phyloP scores from a whole-genome alignment of 2,329 filamentous ascomycete genomes.

The Dothidotthia symphoricarpi region DNA sequence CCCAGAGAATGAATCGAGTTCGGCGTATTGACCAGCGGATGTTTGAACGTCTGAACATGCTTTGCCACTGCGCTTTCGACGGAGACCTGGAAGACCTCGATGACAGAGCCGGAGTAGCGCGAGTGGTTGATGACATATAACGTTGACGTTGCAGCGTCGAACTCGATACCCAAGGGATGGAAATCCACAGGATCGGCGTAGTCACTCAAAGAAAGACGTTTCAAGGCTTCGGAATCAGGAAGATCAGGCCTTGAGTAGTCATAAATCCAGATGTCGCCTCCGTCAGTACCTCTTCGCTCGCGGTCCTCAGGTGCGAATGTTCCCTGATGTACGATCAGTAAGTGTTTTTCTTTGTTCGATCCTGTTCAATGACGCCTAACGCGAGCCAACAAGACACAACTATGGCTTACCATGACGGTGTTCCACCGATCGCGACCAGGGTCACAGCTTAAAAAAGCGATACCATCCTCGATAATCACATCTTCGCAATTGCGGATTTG shows the following conservation, averaged over 20 bases:
- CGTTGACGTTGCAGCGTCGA: conserved; percentile 33
- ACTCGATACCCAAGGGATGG: conserved; percentile 46
- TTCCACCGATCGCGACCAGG: conserved; percentile 47
- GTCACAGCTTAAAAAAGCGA: conserved; percentile 48
- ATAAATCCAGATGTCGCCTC: conserved; percentile 42
- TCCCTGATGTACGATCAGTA: too few species aligned
- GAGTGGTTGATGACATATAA: conserved; percentile 46
- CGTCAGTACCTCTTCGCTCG: conserved; percentile 12
- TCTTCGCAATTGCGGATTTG: conserved; percentile 47
- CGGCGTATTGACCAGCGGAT: conserved; percentile 37
- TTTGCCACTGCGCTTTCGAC: conserved; percentile 22
- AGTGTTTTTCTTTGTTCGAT: too few species aligned
- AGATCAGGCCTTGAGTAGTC: conserved; percentile 33
- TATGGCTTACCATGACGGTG: conserved; percentile 47
- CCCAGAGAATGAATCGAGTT: conserved; percentile 43
- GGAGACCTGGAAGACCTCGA: conserved; percentile 37
- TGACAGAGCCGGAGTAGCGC: conserved; percentile 23
- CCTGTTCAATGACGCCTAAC: too few species aligned
- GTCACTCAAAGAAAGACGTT: too few species aligned
- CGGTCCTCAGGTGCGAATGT: conserved; percentile 24
- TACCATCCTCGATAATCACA: conserved; percentile 40
- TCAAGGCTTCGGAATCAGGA: conserved; percentile 18
- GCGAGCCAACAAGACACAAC: too few species aligned
- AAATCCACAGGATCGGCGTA: conserved; percentile 31
- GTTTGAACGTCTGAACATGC: conserved; percentile 31